A percentile compares a stretch with the other conserved stretches of the same genome.
Evolutionary conservation across 257 asterid genomes (phyloP).

Genomic region (Dorcoceras hygrometricum): DNA sequence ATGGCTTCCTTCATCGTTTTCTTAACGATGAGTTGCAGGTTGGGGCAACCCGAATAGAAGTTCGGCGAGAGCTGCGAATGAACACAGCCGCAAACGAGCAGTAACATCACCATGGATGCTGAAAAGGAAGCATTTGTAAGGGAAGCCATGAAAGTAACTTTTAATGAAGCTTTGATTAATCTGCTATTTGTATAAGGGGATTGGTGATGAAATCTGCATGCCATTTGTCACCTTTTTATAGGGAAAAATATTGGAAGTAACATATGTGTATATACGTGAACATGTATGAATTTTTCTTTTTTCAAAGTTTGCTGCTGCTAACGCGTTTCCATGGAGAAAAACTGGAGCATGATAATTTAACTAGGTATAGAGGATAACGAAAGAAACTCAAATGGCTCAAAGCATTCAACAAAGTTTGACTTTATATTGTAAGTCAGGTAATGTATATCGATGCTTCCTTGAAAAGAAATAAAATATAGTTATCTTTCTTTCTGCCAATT

Average conservation of each 20-base stretch:
- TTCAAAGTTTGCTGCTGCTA: slow-evolving; percentile 29
- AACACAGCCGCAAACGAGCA: slow-evolving; percentile 19
- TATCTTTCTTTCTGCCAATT: too few species aligned
- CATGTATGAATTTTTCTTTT: background rate
- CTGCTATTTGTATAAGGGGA: background rate
- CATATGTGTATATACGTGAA: background rate
- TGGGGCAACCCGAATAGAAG: slow-evolving; percentile 48
- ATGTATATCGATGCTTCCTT: slow-evolving; percentile 16
- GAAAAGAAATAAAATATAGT: background rate
- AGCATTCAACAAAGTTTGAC: slow-evolving; percentile 6
- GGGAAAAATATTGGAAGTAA: slow-evolving; percentile 1
- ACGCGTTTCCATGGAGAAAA: slow-evolving; percentile 25
- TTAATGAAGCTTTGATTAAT: background rate
- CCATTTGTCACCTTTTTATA: slow-evolving; percentile 18
- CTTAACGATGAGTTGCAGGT: slow-evolving; percentile 36
- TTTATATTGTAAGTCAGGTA: slow-evolving; percentile 1
- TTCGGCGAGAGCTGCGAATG: slow-evolving; percentile 49
- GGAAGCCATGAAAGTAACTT: slow-evolving; percentile 28
- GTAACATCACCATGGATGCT: slow-evolving; percentile 2
- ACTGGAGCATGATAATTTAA: background rate
- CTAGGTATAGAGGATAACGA: slow-evolving; percentile 1
- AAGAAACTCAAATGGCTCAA: background rate
- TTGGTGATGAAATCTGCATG: slow-evolving; percentile 20
- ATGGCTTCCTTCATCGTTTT: slow-evolving; percentile 43
- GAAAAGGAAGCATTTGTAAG: slow-evolving; percentile 14